These are phyloP conservation scores for Malassezia equina DNA, from an alignment of 1,284 basidiomycete genomes.

Conservation along the genomic window DNA sequence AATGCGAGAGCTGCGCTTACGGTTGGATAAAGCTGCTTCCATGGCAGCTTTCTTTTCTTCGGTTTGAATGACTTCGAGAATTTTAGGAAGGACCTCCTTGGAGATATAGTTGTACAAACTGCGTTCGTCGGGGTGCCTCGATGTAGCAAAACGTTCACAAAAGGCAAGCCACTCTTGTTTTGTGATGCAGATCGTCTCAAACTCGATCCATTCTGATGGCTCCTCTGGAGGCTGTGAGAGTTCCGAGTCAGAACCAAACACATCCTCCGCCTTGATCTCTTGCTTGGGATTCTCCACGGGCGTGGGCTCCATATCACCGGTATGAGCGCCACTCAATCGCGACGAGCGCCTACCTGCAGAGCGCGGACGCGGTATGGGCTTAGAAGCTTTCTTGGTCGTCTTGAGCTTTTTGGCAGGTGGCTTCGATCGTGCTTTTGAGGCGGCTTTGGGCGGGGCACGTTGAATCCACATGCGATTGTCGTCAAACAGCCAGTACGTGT, in stretches of 20 bases:
- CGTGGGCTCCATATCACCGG: conserved; percentile 7
- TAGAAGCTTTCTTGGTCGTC: conserved; percentile 19
- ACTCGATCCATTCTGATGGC: conserved; percentile 37
- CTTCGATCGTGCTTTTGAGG: conserved; percentile 17
- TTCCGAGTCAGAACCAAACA: conserved; percentile 30
- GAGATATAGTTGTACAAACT: conserved; percentile 61
- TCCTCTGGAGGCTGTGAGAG: conserved; percentile 36
- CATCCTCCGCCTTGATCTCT: conserved; percentile 2
- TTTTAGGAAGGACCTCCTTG: conserved; percentile 59
- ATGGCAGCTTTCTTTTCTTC: conserved; percentile 54
- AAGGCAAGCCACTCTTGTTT: conserved; percentile 58
- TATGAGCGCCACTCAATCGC: conserved; percentile 15
- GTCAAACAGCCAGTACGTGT: conserved; percentile 83
- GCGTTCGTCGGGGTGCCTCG: conserved; percentile 68
- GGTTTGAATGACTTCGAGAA: conserved; percentile 53
- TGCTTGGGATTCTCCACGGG: conserved; percentile 3
- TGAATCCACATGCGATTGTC: conserved; percentile 78
- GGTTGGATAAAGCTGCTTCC: conserved; percentile 58
- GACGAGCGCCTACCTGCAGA: conserved; percentile 47
- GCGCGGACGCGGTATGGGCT: conserved; percentile 17
- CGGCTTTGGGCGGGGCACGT: conserved; percentile 48
- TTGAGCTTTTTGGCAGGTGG: conserved; percentile 24
- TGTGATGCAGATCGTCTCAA: conserved; percentile 61
- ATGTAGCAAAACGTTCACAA: conserved; percentile 60
- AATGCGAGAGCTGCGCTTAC: conserved; percentile 73